Conservation (phyloP, 1,139 yeast species). For the Geotrichum reessii region DNA sequence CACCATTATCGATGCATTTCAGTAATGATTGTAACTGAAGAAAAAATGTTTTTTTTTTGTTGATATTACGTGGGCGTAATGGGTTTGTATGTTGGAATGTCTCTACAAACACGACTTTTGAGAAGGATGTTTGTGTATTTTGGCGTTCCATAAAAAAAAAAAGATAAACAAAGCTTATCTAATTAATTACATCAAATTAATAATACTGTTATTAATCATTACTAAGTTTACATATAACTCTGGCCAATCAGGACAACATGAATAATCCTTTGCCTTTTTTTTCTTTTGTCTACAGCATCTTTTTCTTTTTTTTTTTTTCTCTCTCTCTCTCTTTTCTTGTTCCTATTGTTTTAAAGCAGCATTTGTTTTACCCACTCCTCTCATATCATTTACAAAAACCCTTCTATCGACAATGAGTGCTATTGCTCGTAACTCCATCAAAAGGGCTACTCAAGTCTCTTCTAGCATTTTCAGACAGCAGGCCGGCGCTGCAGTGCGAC, state of each 20-base stretch:
- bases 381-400: background rate
- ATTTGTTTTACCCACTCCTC: background rate
- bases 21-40: background rate
- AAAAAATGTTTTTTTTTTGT: too few relatives aligned
- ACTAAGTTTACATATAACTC: background rate
- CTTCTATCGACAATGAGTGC: slow-evolving; percentile 10
- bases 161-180: background rate
- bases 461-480: slow-evolving; percentile 1
- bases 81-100: too few relatives aligned
- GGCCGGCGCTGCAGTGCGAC: slow-evolving; percentile 5
- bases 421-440: slow-evolving; percentile 10
- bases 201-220: background rate
- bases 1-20: slow-evolving; percentile 8
- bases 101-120: too few relatives aligned
- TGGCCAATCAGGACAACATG: slow-evolving; percentile 14
- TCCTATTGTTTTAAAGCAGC: background rate
- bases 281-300: too few relatives aligned
- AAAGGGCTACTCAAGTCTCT: slow-evolving; percentile 7
- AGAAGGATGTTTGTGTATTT: background rate
- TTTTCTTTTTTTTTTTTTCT: slow-evolving; percentile 1
- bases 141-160: slow-evolving; percentile 1
- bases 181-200: background rate
- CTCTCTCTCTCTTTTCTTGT: background rate
- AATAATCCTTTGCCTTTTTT: slow-evolving; percentile 13
- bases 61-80: background rate